Evolutionary conservation across 2,329 filamentous ascomycete species (phyloP), one percentile per base, ranked within the genome.

Genomic region (Fusarium multiceps): DNA sequence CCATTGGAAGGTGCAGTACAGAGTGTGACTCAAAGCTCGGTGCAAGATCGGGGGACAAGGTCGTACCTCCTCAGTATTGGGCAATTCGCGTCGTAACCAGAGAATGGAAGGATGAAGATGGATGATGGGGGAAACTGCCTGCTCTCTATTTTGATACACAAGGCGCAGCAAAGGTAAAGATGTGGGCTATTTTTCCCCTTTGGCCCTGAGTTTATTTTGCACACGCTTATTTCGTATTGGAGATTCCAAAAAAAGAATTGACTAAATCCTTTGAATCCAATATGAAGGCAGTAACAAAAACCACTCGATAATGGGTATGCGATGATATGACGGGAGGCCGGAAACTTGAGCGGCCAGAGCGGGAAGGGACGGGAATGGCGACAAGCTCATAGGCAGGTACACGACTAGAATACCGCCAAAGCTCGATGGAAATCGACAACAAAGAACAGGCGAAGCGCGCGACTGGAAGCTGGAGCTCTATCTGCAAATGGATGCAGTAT

Each of bases 291-390:
- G 67, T 55, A 71, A 59, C 46, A 59, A 37, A 37, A 12, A 32
- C 14, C 34, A 37, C 37, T 42, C 30, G 18, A 56, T 48, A 43
- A 34, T 57, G 21, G 42, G 37, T 45, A 27, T 40, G 37, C 50
- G 25, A 49, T 57, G 65, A 21, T 56, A 61, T 58, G 59, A 64
- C 72, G 66, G 71, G 65, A 74, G 51, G 65, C 71, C 73, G 66
- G 71, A 65, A 68, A 61, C 59, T 72, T 59, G 55, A 62, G 54
- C 67, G 63, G 63, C 68, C 61, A 74, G 54, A 46, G 54, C 73
- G 73, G 73, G 71, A 75, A 72, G 63, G 63, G 65, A 70, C 73
- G 73, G 73, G 65, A 75, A 69, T 53, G 63, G 66, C 55, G 46
- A 63, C 53, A 69, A 72, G 66, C 66, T 62, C 55, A 71, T 59